Evolutionary conservation across 108 stramenopile species (phyloP), one percentile per base, ranked within the genome.

Genomic region (Cylindrotheca fusiformis): DNA sequence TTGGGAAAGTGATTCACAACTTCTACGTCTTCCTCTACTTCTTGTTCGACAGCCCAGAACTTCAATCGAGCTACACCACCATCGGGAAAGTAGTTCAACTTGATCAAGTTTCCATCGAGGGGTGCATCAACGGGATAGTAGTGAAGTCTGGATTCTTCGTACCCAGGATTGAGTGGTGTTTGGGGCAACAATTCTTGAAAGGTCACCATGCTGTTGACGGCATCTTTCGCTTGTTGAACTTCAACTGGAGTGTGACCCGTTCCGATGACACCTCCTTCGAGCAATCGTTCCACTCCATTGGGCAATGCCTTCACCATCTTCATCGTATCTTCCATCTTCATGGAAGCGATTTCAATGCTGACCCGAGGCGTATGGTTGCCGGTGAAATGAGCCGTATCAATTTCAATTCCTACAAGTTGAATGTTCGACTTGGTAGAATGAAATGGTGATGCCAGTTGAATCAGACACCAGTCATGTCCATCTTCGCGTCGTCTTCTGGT

Each of bases 381-480:
- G 0, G 96, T 97, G 81, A 97, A 97, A 69, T 78, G 77, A 0
- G 95, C 93, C 18, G 96, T 97, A 58, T 97, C 95, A 12, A 97
- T 45, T 48, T 89, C 85, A 6, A 96, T 46, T 22, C 36, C 36
- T 14, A 41, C 36, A 6, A 41, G 14, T 14, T 41, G 36, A 10
- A 41, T 6, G 10, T 41, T 41, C 10, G 36, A 41, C 36, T 41
- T 41, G 36, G 36, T 41, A 14, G 36, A 41, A 6, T 10, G 36
- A 19, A 52, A 51, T 29, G 65, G 58, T 0, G 53, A 41, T 10
- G 82, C 64, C 29, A 95, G 69, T 61, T 77, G 61, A 23, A 97
- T 77, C 27, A 97, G 65, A 63, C 88, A 93, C 95, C 95, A 97
- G 75, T 95, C 95, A 72, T 97, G 95, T 0, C 96, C 96, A 8